These are phyloP conservation scores for Pharnaceum exiguum DNA, from an alignment of 148 eudicot genomes.

Conservation along the genomic window DNA sequence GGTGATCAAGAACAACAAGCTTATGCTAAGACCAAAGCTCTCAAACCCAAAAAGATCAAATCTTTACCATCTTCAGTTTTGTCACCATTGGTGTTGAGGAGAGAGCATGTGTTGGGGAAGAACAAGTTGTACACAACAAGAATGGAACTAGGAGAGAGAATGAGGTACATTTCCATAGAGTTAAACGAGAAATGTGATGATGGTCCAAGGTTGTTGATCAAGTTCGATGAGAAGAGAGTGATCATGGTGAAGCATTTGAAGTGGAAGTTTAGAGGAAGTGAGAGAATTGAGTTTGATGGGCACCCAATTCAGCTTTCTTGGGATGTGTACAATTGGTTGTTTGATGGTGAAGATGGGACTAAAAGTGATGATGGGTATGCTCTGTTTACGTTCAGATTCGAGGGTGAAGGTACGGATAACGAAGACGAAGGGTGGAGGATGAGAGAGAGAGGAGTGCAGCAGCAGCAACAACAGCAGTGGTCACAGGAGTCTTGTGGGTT, in stretches of 20 bases:
- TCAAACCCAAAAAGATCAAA: not conserved
- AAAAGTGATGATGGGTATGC: conserved; percentile 46
- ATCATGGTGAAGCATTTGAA: conserved; percentile 55
- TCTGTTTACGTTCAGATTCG: conserved; percentile 63
- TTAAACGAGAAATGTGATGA: conserved; percentile 32
- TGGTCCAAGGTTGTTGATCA: conserved; percentile 39
- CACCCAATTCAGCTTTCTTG: conserved; percentile 54
- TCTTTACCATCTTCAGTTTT: conserved; percentile 17
- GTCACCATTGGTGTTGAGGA: conserved; percentile 46
- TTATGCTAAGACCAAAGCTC: conserved; percentile 9
- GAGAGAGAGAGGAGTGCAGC: not conserved
- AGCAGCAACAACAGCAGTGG: conserved; percentile 14
- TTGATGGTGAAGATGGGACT: conserved; percentile 24
- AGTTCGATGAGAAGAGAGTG: conserved; percentile 44
- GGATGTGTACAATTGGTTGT: conserved; percentile 77
- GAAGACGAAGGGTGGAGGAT: not conserved
- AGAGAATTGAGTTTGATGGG: conserved; percentile 63
- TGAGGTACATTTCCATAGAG: conserved; percentile 41
- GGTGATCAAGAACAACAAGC: conserved; percentile 44
- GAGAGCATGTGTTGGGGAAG: conserved; percentile 63
- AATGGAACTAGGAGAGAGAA: conserved; percentile 35
- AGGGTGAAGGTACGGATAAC: conserved; percentile 14
- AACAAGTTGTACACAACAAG: conserved; percentile 37
- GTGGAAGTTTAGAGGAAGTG: conserved; percentile 87
- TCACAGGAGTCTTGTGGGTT: conserved; percentile 50